Evolutionary conservation across 805 yeast species (phyloP).

Genomic region (Candida alai): DNA sequence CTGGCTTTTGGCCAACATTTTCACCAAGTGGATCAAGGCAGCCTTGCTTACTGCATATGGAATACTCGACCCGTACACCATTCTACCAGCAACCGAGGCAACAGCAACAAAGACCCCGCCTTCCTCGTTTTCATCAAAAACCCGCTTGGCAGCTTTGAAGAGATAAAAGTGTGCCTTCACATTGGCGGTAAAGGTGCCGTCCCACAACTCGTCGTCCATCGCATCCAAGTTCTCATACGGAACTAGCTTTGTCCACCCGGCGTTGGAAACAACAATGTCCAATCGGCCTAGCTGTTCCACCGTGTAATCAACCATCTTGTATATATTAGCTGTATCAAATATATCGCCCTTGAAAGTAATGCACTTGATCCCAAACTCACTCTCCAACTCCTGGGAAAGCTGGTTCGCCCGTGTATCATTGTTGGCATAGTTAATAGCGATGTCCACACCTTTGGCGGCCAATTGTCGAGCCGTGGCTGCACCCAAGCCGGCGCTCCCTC

Average conservation of each 20-base stretch:
- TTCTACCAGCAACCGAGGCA: constrained; percentile 26
- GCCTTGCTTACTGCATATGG: constrained; percentile 32
- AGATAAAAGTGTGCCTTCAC: constrained; percentile 27
- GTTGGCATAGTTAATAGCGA: constrained; percentile 29
- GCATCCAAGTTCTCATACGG: constrained; percentile 27
- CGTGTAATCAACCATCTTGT: constrained; percentile 21
- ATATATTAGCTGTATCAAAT: constrained; percentile 16
- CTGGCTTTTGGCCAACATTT: constrained; percentile 19
- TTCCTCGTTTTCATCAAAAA: constrained; percentile 20
- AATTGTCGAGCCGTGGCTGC: constrained; percentile 28
- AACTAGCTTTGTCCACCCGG: constrained; percentile 34
- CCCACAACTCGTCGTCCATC: constrained; percentile 30
- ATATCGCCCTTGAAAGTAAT: constrained; percentile 22
- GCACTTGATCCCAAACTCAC: constrained; percentile 14
- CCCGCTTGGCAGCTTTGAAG: constrained; percentile 23
- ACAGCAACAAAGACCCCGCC: constrained; percentile 23
- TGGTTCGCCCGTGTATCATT: constrained; percentile 25
- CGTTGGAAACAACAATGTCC: constrained; percentile 37
- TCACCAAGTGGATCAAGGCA: constrained; percentile 19
- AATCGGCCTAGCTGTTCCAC: constrained; percentile 22
- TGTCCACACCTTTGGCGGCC: constrained; percentile 31
- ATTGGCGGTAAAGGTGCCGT: constrained; percentile 24
- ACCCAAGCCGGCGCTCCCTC: constrained; percentile 27
- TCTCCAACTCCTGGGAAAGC: constrained; percentile 14
- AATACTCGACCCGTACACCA: constrained; percentile 23